phyloP scores from a whole-genome alignment of 805 yeast species.

The Candida bentonensis region DNA sequence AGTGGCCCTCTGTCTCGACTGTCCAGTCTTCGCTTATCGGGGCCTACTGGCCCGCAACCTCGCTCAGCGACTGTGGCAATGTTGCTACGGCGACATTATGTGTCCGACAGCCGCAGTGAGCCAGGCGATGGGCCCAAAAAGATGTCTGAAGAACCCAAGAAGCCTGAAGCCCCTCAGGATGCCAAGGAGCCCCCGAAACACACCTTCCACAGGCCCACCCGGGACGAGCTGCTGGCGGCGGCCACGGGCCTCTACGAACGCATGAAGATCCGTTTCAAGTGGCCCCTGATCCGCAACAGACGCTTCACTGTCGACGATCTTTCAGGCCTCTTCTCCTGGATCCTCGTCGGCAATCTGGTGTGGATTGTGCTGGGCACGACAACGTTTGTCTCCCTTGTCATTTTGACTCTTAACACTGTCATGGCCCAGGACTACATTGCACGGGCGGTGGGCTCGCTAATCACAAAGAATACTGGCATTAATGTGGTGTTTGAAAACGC shows the following conservation, averaged over 20 bases:
- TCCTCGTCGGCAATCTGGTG: slow-evolving; percentile 73
- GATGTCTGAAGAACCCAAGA: background rate
- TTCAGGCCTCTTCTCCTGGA: slow-evolving; percentile 83
- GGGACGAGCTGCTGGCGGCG: slow-evolving; percentile 30
- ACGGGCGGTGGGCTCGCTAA: slow-evolving; percentile 59
- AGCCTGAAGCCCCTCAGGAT: background rate
- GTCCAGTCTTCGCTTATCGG: no score
- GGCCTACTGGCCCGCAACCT: no score
- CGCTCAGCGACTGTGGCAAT: no score
- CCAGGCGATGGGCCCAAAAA: background rate
- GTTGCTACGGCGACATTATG: no score
- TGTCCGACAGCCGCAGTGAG: background rate
- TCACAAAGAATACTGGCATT: slow-evolving; percentile 71
- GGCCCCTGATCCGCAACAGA: slow-evolving; percentile 64
- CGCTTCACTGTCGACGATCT: slow-evolving; percentile 91
- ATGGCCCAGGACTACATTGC: slow-evolving; percentile 86
- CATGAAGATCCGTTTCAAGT: slow-evolving; percentile 39
- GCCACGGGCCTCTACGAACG: slow-evolving; percentile 29
- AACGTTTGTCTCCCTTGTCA: slow-evolving; percentile 69
- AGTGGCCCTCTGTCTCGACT: no score
- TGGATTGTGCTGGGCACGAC: slow-evolving; percentile 81
- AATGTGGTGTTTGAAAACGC: slow-evolving; percentile 86
- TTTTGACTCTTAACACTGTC: slow-evolving; percentile 67
- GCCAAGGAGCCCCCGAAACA: background rate
- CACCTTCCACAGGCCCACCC: slow-evolving; percentile 14